Percentiles rank a stretch among this genome's conserved stretches.
Evolutionary conservation across 495 filamentous ascomycete species (phyloP).

Genomic region (Talaromyces stipitatus): DNA sequence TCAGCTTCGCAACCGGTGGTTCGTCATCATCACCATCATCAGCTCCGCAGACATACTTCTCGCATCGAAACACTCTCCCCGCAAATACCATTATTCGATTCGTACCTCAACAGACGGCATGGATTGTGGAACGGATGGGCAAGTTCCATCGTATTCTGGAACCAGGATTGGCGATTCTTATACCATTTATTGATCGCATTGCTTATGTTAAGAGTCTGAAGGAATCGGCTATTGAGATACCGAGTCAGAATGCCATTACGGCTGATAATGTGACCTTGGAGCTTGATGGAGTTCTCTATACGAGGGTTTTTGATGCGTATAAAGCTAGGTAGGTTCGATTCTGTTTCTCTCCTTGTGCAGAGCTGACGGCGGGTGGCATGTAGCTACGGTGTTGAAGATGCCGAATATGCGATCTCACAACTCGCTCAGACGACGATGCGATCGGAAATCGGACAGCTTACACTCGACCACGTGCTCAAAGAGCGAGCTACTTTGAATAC

Average conservation of each 20-base stretch:
- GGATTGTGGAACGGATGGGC: conserved; percentile 99
- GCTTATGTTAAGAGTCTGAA: conserved; percentile 97
- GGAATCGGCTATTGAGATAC: conserved; percentile 92
- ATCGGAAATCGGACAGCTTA: conserved; percentile 91
- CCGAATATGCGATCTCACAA: conserved; percentile 97
- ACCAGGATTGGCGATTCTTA: conserved; percentile 80
- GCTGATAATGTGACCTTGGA: conserved; percentile 97
- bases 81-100: conserved; percentile 95
- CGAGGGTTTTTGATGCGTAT: conserved; percentile 92
- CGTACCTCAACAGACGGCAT: conserved; percentile 97
- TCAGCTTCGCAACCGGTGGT: conserved; percentile 15
- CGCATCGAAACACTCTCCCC: conserved; percentile 58
- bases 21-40: conserved; percentile 15
- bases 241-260: conserved; percentile 92
- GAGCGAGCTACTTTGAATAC: conserved; percentile 91
- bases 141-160: conserved; percentile 89
- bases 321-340: conserved; percentile 67
- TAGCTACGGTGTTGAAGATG: conserved; percentile 97
- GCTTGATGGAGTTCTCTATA: conserved; percentile 91
- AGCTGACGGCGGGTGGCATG: background rate
- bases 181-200: conserved; percentile 91
- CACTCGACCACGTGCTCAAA: conserved; percentile 94
- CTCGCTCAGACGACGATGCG: conserved; percentile 99
- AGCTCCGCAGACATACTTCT: conserved; percentile 42
- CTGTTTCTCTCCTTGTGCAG: background rate